Evolutionary conservation across 352 stramenopile species (phyloP), one percentile per base, ranked within the genome.

Genomic region (Phytopythium helicoides): DNA sequence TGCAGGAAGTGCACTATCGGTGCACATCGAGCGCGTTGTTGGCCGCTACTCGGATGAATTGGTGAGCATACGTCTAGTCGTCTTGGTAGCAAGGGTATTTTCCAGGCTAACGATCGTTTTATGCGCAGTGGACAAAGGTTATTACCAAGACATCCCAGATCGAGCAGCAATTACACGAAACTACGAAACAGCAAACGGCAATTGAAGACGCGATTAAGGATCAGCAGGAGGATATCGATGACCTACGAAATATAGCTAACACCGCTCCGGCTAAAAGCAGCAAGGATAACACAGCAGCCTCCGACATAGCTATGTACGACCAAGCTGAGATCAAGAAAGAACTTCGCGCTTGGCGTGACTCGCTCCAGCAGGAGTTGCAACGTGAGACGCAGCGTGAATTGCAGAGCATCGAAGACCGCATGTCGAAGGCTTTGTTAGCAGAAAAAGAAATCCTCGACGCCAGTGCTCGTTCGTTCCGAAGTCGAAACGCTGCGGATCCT

Each of bases 21-120:
- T 86, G 7, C 76, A 92, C 52, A 82, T 92, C 49, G 76, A 92
- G 41, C 77, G 77, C 44, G 56, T 86, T 47, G 64, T 92, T 18
- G 55, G 63, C 45, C 84, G 86, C 52, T 68, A 85, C 47, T 80
- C 75, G 2, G 72, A 89, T n/a, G 69, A 73, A 42, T 38, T 89
- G 71, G 81, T 92, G 48, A 7, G 72, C 60, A 25, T 54, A 47
- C 14, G 10, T 4, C 15, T 25, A 14, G 18, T 19, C 26, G 50
- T n/a, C 2, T 33, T 47, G 16, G 8, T 16, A 22, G 23, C 35
- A 4, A 34, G 9, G 42, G 44, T 2, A 33, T 28, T 39, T 48
- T 26, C 15, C 28, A n/a, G 28, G 14, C 18, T 42, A 22, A 52
- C 63, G 22, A 35, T 12, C 54, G 7, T 12, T 41, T 11, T 36